These are phyloP conservation scores for Fusarium proliferatum DNA, from an alignment of 2,329 filamentous ascomycete species.

Conservation along the genomic window DNA sequence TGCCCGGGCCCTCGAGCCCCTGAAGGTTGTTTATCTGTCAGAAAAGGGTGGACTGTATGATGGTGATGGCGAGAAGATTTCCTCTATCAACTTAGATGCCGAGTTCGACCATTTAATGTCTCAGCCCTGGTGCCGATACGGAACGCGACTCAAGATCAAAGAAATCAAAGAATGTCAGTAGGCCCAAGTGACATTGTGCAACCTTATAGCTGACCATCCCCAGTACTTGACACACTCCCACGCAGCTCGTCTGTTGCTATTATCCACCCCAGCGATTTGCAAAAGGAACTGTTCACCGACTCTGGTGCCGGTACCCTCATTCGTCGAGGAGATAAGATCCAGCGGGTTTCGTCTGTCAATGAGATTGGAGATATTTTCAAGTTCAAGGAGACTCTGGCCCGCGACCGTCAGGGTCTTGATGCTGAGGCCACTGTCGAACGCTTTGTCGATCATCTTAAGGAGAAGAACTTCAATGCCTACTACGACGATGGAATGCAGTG, in stretches of 20 bases:
- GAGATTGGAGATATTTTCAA: conserved; percentile 81
- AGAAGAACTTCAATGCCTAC: conserved; percentile 88
- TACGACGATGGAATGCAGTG: conserved; percentile 95
- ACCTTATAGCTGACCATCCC: neutral
- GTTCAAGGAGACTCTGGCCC: conserved; percentile 83
- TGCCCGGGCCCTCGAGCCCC: conserved; percentile 85
- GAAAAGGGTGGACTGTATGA: conserved; percentile 98
- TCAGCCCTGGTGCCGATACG: conserved; percentile 94
- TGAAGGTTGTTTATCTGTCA: conserved; percentile 98
- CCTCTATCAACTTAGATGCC: conserved; percentile 95
- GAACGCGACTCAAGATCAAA: conserved; percentile 95
- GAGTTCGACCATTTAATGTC: conserved; percentile 94
- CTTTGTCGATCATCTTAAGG: conserved; percentile 82
- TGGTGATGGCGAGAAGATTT: conserved; percentile 93
- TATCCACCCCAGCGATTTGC: conserved; percentile 93
- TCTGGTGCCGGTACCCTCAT: conserved; percentile 94
- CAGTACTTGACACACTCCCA: conserved; percentile 83
- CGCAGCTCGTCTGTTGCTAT: conserved; percentile 95
- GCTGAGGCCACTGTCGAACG: conserved; percentile 85
- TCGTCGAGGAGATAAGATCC: conserved; percentile 89
- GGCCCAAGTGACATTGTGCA: neutral
- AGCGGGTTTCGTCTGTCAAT: conserved; percentile 75
- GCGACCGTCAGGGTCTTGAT: conserved; percentile 84
- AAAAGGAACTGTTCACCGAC: conserved; percentile 97
- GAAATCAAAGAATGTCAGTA: conserved; percentile 81